phyloP scores from a whole-genome alignment of 2,329 filamentous ascomycete species.

The Blastomyces silverae region DNA sequence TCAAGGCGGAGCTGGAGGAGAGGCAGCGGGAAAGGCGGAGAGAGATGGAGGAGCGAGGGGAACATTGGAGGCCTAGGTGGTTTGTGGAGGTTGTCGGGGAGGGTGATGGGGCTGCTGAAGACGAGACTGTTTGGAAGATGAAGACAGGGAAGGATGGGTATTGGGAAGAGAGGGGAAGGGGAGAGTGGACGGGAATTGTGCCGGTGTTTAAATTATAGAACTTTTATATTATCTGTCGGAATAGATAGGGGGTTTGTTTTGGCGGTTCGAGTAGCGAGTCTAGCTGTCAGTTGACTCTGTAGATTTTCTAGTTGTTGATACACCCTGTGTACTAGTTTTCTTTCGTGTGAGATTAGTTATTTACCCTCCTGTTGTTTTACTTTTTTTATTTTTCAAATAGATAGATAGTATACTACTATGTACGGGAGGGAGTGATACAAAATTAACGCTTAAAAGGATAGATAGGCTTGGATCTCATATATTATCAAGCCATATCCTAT shows the following conservation, averaged over 20 bases:
- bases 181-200: constrained; percentile 56
- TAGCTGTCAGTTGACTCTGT: neutral
- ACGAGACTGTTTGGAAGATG: constrained; percentile 21
- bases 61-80: constrained; percentile 71
- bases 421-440: neutral
- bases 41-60: constrained; percentile 66
- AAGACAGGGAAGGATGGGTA: constrained; percentile 80
- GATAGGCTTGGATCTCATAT: neutral
- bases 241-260: neutral
- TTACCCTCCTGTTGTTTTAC: neutral
- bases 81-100: constrained; percentile 60
- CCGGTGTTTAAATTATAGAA: constrained; percentile 46
- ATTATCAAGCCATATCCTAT: neutral
- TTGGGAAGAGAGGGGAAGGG: constrained; percentile 75
- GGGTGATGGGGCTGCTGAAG: constrained; percentile 19
- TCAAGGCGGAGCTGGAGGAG: constrained; percentile 82
- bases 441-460: neutral
- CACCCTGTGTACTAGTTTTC: neutral
- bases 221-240: neutral
- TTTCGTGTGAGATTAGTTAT: neutral
- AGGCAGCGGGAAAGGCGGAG: constrained; percentile 68
- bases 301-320: neutral
- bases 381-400: neutral
- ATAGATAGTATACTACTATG: neutral
- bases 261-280: neutral